These are phyloP conservation scores for Phytophthora sojae DNA, from an alignment of 352 stramenopile genomes.

Conservation along the genomic window DNA sequence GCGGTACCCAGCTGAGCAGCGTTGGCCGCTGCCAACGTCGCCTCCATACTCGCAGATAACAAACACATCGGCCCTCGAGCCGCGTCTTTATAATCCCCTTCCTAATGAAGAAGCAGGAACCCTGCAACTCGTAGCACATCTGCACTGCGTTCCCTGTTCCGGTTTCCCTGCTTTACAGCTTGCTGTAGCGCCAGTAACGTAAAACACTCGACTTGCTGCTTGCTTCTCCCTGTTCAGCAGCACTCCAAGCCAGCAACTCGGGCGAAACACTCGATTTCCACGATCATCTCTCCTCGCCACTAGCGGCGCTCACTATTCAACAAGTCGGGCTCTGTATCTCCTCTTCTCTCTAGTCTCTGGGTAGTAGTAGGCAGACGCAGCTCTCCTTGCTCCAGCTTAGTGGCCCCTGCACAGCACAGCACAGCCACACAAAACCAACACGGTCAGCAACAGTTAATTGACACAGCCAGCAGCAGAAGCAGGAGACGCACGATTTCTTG, in stretches of 20 bases:
- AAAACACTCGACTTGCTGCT: too few species aligned
- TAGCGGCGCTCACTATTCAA: slow-evolving; percentile 25
- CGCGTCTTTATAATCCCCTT: slow-evolving; percentile 21
- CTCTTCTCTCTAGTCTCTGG: slow-evolving; percentile 19
- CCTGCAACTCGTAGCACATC: not conserved
- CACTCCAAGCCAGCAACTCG: not conserved
- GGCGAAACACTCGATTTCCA: not conserved
- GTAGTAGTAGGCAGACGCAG: slow-evolving; percentile 10
- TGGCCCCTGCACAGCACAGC: slow-evolving; percentile 32
- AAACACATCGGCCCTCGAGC: not conserved
- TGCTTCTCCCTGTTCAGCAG: not conserved
- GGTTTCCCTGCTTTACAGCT: not conserved
- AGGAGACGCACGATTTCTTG: slow-evolving; percentile 78
- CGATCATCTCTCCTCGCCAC: not conserved
- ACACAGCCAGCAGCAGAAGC: not conserved
- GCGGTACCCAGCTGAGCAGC: slow-evolving; percentile 7
- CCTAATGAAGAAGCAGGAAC: slow-evolving; percentile 15
- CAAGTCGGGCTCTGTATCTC: slow-evolving; percentile 5
- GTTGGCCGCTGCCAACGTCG: too few species aligned
- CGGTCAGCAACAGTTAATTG: not conserved
- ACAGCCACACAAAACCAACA: slow-evolving; percentile 6
- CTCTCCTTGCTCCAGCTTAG: slow-evolving; percentile 20
- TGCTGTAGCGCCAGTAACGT: too few species aligned
- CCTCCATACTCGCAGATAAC: slow-evolving; percentile 1
- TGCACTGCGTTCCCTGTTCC: too few species aligned